Evolutionary conservation across 768 basidiomycete species (phyloP), one percentile per base, ranked within the genome.

Genomic region (Sporobolomyces phaffii): DNA sequence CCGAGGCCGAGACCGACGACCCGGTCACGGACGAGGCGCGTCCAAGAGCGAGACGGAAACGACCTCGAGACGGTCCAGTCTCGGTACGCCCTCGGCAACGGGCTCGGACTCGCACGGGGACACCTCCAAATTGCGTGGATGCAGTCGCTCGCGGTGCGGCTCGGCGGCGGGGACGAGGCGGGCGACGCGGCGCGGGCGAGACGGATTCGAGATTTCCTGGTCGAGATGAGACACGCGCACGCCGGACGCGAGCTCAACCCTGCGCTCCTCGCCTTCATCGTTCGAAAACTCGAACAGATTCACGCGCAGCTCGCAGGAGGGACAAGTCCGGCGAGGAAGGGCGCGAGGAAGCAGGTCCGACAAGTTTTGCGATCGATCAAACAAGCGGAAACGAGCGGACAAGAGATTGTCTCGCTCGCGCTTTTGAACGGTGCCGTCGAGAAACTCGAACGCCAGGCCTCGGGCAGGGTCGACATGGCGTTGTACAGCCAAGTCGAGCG

Each of bases 41-140:
- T 8, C 14, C 29, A 26, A 43, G 45, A 24, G 22, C 18, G 6
- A 20, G 41, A 10, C 43, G 43, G 20, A 4, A 33, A 17, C 13
- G 20, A 53, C 40, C 28, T n/a, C 17, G 26, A 17, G 18, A 15
- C 24, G 28, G n/a, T n/a, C n/a, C n/a, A n/a, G n/a, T n/a, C n/a
- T n/a, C n/a, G n/a, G n/a, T n/a, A n/a, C n/a, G n/a, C n/a, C n/a
- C n/a, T n/a, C n/a, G n/a, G n/a, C n/a, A n/a, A n/a, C n/a, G n/a
- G n/a, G n/a, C n/a, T 70, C 11, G 60, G 57, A 2, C 33, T 70
- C 5, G 9, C 15, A 13, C n/a, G 69, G 8, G 61, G 64, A 3
- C 29, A 28, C 3, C 11, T 60, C 26, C 14, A 22, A 2, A 15
- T 60, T 3, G 69, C 69, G 14, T 70, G 69, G 69, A 70, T 70